Base-by-base conservation (phyloP, 2,329 filamentous ascomycete species). In the Fusarium fujikuroi region DNA sequence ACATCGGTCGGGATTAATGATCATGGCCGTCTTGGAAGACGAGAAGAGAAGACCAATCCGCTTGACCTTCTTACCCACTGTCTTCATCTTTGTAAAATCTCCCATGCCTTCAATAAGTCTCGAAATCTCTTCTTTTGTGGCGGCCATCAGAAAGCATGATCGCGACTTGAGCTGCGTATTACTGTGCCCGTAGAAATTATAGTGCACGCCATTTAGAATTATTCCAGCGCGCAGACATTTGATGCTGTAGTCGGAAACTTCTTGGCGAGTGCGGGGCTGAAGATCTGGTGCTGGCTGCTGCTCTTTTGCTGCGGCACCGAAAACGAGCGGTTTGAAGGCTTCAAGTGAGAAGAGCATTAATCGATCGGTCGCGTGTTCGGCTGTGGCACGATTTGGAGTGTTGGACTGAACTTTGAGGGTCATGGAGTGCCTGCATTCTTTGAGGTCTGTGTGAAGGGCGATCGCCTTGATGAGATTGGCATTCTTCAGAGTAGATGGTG, bases 161-260 rank as follows among this genome's bases (percentile, higher is more conserved):
- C 63, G 28, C 3, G 63, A 66, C 5, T 64, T 66, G 2, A 66
- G 42, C 8, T 66, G 63, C 1, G 60, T 49, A 5, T 66, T 66
- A 14, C 60, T 64, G 4, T 66, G 63, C 0, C 49, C 60, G 6
- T 64, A 66, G 23, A 66, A 64, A 11, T 66, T 57, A 7, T 64
- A 57, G 21, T 57, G 49, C 14, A 64, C 36, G 3, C 30, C 16
- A 9, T 66, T 64, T 0, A 64, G 15, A 2, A 3, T 10, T 0
- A 66, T 66, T 0, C 60, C 63, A n/a, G 47, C 60, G 4, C 60
- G 36, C 0, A 66, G 15, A 6, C 63, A 66, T 49, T 19, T 46
- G 49, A 66, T 64, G 18, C 42, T 66, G 21, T 64, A 64, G 28
- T 64, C 47, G 8, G 63, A 66, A 8, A 64, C 47, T 1, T 47